These are phyloP conservation scores for Hippophae tibetana DNA, from an alignment of 306 rosid genomes.

Conservation along the genomic window DNA sequence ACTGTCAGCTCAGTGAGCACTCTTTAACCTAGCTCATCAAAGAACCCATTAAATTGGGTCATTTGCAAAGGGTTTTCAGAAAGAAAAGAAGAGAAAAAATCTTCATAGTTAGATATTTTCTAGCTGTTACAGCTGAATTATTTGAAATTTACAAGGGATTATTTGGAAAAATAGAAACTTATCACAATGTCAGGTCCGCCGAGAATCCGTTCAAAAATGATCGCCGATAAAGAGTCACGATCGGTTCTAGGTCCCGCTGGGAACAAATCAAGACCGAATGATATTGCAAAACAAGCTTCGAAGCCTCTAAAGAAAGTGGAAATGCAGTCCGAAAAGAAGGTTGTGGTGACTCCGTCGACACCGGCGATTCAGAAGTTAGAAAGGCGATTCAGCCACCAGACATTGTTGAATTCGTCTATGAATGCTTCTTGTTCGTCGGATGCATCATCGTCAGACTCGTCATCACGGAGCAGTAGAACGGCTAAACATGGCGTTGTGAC, in stretches of 20 bases:
- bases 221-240: constrained; percentile 42
- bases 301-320: constrained; percentile 40
- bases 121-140: not conserved
- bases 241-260: constrained; percentile 64
- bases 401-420: constrained; percentile 42
- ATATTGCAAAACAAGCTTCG: constrained; percentile 30
- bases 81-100: not conserved
- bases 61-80: not conserved
- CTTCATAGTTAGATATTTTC: not conserved
- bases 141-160: constrained; percentile 4
- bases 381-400: constrained; percentile 15
- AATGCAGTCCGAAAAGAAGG: constrained; percentile 32
- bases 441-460: constrained; percentile 68
- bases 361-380: constrained; percentile 33
- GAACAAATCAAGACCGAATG: constrained; percentile 38
- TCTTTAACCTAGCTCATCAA: not conserved
- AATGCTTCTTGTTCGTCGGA: constrained; percentile 72
- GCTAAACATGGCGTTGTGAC: constrained; percentile 17
- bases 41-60: not conserved
- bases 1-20: constrained; percentile 7
- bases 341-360: constrained; percentile 16
- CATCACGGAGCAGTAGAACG: constrained; percentile 53
- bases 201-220: constrained; percentile 64
- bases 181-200: constrained; percentile 72
- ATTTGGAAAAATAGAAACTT: constrained; percentile 13